Conservation (phyloP, 1,284 basidiomycete genomes). For the Apiotrichum laibachii region DNA sequence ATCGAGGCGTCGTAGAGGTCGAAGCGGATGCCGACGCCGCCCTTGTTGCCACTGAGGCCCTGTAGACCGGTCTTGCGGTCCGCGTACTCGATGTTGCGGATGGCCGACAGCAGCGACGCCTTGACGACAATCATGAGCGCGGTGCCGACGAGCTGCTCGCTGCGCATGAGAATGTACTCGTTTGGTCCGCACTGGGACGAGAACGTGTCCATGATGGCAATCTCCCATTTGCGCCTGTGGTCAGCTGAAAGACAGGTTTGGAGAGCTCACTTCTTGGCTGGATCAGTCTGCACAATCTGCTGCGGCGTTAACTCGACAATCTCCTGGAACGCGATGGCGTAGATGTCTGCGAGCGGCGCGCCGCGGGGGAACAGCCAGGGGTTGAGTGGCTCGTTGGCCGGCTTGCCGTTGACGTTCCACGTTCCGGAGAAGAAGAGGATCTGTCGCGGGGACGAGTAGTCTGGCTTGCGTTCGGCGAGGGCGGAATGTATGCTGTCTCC, state of each 20-base stretch:
- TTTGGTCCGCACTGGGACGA: slow-evolving; percentile 62
- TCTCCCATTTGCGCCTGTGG: slow-evolving; percentile 78
- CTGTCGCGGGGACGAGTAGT: slow-evolving; percentile 78
- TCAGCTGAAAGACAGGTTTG: background rate
- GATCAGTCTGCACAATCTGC: slow-evolving; percentile 94
- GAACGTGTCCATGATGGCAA: slow-evolving; percentile 73
- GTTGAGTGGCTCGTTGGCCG: slow-evolving; percentile 75
- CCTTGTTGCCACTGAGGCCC: slow-evolving; percentile 97
- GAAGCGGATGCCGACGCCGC: slow-evolving; percentile 87
- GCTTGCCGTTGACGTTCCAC: slow-evolving; percentile 90
- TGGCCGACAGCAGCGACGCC: slow-evolving; percentile 67
- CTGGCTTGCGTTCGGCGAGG: slow-evolving; percentile 65
- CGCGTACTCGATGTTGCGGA: slow-evolving; percentile 86
- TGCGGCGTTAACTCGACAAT: slow-evolving; percentile 95
- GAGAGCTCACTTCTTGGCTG: slow-evolving; percentile 71
- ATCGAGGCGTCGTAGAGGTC: slow-evolving; percentile 86
- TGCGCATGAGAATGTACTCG: slow-evolving; percentile 81
- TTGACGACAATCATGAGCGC: slow-evolving; percentile 84
- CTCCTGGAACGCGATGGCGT: slow-evolving; percentile 94
- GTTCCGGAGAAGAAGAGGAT: slow-evolving; percentile 82
- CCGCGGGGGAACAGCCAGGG: slow-evolving; percentile 80
- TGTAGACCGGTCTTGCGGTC: slow-evolving; percentile 94
- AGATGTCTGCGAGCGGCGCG: slow-evolving; percentile 65
- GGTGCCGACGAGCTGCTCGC: slow-evolving; percentile 93
- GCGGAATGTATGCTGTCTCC: slow-evolving; percentile 77